These are phyloP conservation scores for Magnaporthiopsis incrustans DNA, from an alignment of 2,329 filamentous ascomycete genomes.

Conservation along the genomic window DNA sequence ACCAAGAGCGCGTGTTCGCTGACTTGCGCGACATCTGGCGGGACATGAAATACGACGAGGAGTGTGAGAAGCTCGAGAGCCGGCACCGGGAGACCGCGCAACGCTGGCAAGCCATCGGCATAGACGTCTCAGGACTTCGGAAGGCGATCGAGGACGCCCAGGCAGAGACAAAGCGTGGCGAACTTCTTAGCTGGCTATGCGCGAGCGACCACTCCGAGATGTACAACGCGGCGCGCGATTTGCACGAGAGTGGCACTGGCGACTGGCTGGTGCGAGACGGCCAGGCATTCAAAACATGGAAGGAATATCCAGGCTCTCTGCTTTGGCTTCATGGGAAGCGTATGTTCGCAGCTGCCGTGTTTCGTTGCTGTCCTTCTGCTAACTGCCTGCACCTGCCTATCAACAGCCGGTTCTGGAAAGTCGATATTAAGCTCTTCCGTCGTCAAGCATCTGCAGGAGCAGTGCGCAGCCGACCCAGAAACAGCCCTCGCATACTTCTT, in stretches of 20 bases:
- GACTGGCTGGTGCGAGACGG: neutral
- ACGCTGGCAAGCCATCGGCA: neutral
- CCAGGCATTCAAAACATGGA: neutral
- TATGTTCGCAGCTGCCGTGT: neutral
- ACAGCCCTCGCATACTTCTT: conserved; percentile 16
- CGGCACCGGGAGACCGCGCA: neutral
- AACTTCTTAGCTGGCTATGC: neutral
- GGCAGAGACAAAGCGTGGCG: neutral
- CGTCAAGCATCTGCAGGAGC: neutral
- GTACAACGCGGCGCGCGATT: neutral
- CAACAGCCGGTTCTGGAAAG: neutral
- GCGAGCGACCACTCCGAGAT: neutral
- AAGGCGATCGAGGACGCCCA: neutral
- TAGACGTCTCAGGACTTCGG: neutral
- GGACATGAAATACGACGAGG: neutral
- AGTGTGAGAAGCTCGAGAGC: neutral
- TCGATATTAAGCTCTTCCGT: neutral
- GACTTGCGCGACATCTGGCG: neutral
- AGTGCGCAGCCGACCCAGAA: neutral
- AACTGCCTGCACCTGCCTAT: neutral
- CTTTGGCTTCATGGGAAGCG: neutral
- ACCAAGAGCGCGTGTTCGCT: neutral
- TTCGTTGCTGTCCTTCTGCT: too few relatives aligned
- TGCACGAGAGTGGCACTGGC: neutral
- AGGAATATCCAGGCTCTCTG: neutral